Evolutionary conservation across 345 rosid genomes (phyloP).

Genomic region (Dimocarpus longan): DNA sequence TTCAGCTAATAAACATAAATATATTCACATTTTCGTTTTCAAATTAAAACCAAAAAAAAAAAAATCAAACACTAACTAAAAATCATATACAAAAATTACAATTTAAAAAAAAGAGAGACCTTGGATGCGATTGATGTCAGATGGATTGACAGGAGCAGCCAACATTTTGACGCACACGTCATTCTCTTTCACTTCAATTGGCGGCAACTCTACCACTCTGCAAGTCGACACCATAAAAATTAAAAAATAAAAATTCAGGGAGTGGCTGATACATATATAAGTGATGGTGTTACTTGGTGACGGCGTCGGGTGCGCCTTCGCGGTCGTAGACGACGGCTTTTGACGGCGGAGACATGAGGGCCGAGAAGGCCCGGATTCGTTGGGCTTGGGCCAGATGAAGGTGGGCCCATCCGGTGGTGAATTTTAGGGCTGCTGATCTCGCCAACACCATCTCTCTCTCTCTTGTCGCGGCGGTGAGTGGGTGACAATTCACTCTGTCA

Average conservation of each 20-base stretch:
- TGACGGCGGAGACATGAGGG: conserved; percentile 74
- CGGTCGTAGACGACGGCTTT: conserved; percentile 80
- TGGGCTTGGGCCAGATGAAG: conserved; percentile 6
- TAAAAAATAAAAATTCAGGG: neutral
- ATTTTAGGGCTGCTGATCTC: conserved; percentile 14
- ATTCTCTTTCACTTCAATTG: conserved; percentile 69
- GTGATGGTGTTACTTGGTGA: conserved; percentile 55
- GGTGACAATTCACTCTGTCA: neutral
- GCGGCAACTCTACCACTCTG: conserved; percentile 68
- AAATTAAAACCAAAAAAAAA: neutral
- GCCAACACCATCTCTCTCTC: conserved; percentile 29
- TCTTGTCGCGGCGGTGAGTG: neutral
- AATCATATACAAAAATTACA: neutral
- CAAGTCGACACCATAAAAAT: conserved; percentile 5
- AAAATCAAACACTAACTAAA: too few relatives aligned
- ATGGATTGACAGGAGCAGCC: conserved; percentile 91
- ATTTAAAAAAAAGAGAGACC: conserved; percentile 34
- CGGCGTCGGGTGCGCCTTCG: conserved; percentile 79
- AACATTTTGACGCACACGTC: conserved; percentile 89
- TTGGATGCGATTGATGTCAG: conserved; percentile 87
- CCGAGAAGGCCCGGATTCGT: conserved; percentile 49
- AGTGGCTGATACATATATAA: too few relatives aligned
- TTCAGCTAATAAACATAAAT: neutral
- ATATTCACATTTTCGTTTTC: neutral
- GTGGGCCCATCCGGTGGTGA: neutral